phyloP scores from a whole-genome alignment of 331 rosid genomes.

The Arachis monticola region DNA sequence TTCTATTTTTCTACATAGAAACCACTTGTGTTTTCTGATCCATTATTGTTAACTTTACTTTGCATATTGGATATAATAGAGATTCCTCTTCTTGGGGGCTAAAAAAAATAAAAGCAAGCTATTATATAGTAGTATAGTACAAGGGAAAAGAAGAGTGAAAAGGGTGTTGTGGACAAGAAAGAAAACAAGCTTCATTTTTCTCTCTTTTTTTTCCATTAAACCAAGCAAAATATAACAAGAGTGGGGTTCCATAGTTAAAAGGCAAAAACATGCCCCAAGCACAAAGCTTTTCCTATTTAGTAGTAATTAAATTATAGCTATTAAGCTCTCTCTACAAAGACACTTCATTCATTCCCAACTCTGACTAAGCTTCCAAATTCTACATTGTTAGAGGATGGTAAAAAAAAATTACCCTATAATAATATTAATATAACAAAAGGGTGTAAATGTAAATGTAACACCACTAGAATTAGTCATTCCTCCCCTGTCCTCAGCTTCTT shows the following conservation, averaged over 20 bases:
- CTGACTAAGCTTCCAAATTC: slow-evolving; percentile 36
- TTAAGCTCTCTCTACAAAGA: slow-evolving; percentile 19
- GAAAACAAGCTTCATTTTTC: slow-evolving; percentile 42
- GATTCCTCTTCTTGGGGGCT: slow-evolving; percentile 25
- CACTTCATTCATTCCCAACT: slow-evolving; percentile 21
- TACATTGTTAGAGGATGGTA: slow-evolving; percentile 53
- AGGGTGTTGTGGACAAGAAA: slow-evolving; percentile 30
- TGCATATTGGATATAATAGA: slow-evolving; percentile 14
- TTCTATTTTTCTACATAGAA: slow-evolving; percentile 17
- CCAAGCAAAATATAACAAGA: slow-evolving; percentile 36
- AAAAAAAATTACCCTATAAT: slow-evolving; percentile 29
- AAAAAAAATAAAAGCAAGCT: background rate
- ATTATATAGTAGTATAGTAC: background rate
- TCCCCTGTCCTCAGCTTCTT: slow-evolving; percentile 30
- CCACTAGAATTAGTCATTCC: slow-evolving; percentile 41
- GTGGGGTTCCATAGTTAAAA: slow-evolving; percentile 18
- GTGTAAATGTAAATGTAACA: slow-evolving; percentile 9
- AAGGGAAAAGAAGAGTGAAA: background rate
- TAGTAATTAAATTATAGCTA: background rate
- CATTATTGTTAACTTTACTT: background rate
- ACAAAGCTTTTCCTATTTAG: slow-evolving; percentile 10
- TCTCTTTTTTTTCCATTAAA: slow-evolving; percentile 22
- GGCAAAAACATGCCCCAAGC: slow-evolving; percentile 28
- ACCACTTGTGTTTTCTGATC: background rate
- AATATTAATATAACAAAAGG: slow-evolving; percentile 18